Conservation (phyloP, 352 stramenopile species). For the Peronospora farinosa region DNA sequence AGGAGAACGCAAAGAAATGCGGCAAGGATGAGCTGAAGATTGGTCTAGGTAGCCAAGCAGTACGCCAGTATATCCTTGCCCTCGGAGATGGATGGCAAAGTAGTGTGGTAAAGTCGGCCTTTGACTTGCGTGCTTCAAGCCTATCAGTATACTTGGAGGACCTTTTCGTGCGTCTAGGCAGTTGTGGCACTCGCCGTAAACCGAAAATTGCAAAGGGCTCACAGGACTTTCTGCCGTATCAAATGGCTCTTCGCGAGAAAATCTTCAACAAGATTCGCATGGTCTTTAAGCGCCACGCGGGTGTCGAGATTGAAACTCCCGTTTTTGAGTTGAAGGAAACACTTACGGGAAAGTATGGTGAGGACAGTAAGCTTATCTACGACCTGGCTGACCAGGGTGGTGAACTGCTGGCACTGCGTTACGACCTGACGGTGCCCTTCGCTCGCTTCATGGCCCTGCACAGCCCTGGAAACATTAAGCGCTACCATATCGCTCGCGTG, state of each 20-base stretch:
- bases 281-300: conserved; percentile 97
- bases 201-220: conserved; percentile 89
- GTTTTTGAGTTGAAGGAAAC: conserved; percentile 99
- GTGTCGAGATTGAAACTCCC: conserved; percentile 97
- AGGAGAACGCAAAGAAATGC: conserved; percentile 62
- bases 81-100: conserved; percentile 27
- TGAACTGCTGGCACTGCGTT: conserved; percentile 91
- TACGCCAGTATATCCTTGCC: conserved; percentile 48
- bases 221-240: conserved; percentile 92
- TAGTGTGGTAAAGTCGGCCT: conserved; percentile 32
- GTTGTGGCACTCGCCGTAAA: conserved; percentile 68
- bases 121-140: conserved; percentile 49
- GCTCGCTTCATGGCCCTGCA: conserved; percentile 97
- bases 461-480: conserved; percentile 97
- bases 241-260: conserved; percentile 95
- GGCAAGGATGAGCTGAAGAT: conserved; percentile 63
- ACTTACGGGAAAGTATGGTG: conserved; percentile 98
- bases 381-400: conserved; percentile 97
- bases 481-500: conserved; percentile 96
- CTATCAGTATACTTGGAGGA: conserved; percentile 54
- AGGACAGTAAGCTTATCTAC: conserved; percentile 99
- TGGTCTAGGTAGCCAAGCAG: conserved; percentile 52
- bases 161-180: conserved; percentile 55
- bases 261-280: conserved; percentile 96
- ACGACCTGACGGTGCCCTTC: conserved; percentile 98